Base-by-base conservation (phyloP, 1,284 basidiomycete species). In the Vanrija sp. region DNA sequence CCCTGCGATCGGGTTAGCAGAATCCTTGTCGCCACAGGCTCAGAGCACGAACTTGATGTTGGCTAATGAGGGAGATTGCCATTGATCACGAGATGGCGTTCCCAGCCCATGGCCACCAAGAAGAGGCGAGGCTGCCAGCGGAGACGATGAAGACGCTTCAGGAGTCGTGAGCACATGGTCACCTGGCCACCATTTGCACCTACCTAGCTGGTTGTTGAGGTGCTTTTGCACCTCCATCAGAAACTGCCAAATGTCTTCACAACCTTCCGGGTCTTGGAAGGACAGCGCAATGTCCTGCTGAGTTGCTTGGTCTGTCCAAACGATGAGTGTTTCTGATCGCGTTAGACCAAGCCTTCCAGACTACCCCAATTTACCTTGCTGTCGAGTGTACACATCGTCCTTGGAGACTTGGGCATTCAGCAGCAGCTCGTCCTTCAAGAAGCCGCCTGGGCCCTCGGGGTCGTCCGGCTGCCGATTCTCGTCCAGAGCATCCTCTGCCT, bases 201-300 rank as follows among this genome's bases (percentile, higher is more conserved):
- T 23, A 71, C 69, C 54, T 16, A 67, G 60, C 46, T 68, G 51
- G 44, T 61, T 68, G 47, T 63, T 60, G 31, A 71, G 64, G 62
- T 77, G 74, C 22, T 61, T 83, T 71, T 96, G 93, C n/a, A 97
- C 92, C 66, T 97, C 91, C 60, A 84, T 80, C 65, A 99, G 92
- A 74, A 98, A 98, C 66, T 88, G 88, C 95, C 95, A 98, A 45
- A 98, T 89, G 78, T 98, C 95, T 44, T 86, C 82, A 67, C 95
- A 99, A 31, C 95, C 96, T 59, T 95, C 89, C 0, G 90, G 84
- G 68, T 98, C 95, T 71, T 98, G 95, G 68, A 99, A 98, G 62
- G 92, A 96, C 47, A 98, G 80, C 3, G 96, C 96, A 75, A 96
- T 94, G 75, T 98, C 95, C 22, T 87, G 85, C 22, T 92, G 90